phyloP scores from a whole-genome alignment of 2,329 filamentous ascomycete genomes.

The Aspergillus luchuensis region DNA sequence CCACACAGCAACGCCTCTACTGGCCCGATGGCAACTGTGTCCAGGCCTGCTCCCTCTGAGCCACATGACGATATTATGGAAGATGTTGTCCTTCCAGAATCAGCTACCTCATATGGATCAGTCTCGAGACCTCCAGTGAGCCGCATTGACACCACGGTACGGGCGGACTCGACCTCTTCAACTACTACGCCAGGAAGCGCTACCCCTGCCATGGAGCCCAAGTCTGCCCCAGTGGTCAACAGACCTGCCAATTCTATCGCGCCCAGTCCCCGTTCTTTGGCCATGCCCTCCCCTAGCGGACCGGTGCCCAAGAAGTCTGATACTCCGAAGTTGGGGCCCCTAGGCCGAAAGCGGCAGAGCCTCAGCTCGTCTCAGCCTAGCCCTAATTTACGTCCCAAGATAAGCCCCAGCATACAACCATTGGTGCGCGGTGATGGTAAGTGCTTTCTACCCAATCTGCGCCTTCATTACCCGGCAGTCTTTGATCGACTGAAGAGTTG shows the following conservation, averaged over 20 bases:
- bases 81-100: slow-evolving; percentile 73
- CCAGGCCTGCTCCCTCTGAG: slow-evolving; percentile 43
- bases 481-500: neutral
- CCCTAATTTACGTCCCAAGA: slow-evolving; percentile 81
- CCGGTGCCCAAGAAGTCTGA: slow-evolving; percentile 44
- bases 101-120: slow-evolving; percentile 55
- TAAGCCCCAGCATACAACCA: slow-evolving; percentile 93
- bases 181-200: slow-evolving; percentile 64
- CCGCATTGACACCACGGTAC: slow-evolving; percentile 53
- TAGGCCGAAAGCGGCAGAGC: slow-evolving; percentile 70
- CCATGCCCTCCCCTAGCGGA: slow-evolving; percentile 55
- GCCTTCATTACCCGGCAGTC: neutral
- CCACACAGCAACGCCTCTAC: slow-evolving; percentile 42
- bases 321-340: slow-evolving; percentile 51
- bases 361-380: slow-evolving; percentile 75
- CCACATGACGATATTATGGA: slow-evolving; percentile 61
- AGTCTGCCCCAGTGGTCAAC: slow-evolving; percentile 37
- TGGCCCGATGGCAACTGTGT: slow-evolving; percentile 39
- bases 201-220: slow-evolving; percentile 52
- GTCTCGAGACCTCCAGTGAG: slow-evolving; percentile 47
- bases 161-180: slow-evolving; percentile 52
- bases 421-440: slow-evolving; percentile 71
- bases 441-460: slow-evolving; percentile 36
- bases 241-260: slow-evolving; percentile 41
- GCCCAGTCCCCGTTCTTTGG: slow-evolving; percentile 57